Evolutionary conservation across 2,329 filamentous ascomycete species (phyloP), one percentile per base, ranked within the genome.

Genomic region (Clarireedia sp.): DNA sequence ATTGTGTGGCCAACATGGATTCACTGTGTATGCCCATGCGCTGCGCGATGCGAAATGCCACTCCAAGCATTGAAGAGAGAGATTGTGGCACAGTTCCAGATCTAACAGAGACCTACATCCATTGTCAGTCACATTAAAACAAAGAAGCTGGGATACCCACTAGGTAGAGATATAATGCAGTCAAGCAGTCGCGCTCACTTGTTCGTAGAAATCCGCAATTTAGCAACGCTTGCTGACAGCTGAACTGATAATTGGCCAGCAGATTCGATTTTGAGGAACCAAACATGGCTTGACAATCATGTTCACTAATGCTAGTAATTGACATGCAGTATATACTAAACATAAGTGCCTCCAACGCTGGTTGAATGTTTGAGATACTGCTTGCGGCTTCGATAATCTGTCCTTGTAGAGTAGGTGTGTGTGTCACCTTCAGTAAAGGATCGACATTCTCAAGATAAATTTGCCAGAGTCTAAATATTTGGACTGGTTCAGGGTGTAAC

Each of bases 391-490:
- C 79, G 38, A 86, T 76, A 7, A 90, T 73, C 46, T 79, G 77
- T 2, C 79, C 77, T 63, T 90, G 83, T 3, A 89, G 69, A 0
- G 83, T 83, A 0, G 87, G 87, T 1, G 85, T 78, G 66, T 92
- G 88, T 23, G 89, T 82, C 46, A 83, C 65, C 66, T 90, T 91
- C 61, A 82, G 81, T 46, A 90, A 68, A 0, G 87, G 87, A 63
- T 91, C 87, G 54, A 91, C 82, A 58, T 88, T 83, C 48, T 89
- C 82, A 5, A 90, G 72, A 61, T 85, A 90, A 8, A 82, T 74
- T 66, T 90, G 85, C 88, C 88, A 92, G 5, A 92, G 75, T 50
- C 78, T 77, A 63, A 88, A 83, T 24, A 87, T 79, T 36, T 88
- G 81, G 12, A 81, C 76, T 0, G 83, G 88, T 26, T 62, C 56